phyloP scores from a whole-genome alignment of 2,329 filamentous ascomycete species.

The Grosmannia clavigera region DNA sequence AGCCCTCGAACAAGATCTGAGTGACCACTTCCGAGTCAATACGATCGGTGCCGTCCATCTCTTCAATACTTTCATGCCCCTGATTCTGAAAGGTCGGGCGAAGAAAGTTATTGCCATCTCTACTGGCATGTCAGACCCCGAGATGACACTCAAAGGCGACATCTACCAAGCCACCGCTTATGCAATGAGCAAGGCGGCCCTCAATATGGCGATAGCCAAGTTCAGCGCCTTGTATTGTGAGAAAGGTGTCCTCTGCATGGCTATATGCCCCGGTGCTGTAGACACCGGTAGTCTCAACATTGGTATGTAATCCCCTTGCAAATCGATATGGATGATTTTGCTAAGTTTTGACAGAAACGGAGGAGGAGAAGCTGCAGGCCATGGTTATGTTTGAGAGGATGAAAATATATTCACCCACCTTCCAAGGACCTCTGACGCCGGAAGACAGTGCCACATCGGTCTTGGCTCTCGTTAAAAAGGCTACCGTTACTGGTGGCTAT shows the following conservation, averaged over 20 bases:
- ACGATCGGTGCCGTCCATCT: slow-evolving; percentile 39
- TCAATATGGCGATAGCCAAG: slow-evolving; percentile 41
- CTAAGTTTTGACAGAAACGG: slow-evolving; percentile 6
- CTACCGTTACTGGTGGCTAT: slow-evolving; percentile 2
- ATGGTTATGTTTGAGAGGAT: slow-evolving; percentile 7
- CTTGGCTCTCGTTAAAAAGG: slow-evolving; percentile 5
- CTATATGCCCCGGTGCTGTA: slow-evolving; percentile 38
- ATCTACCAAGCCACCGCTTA: slow-evolving; percentile 28
- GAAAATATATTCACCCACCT: slow-evolving; percentile 7
- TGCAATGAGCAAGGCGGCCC: slow-evolving; percentile 34
- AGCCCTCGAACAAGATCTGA: slow-evolving; percentile 21
- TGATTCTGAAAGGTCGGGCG: slow-evolving; percentile 32
- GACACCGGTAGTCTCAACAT: slow-evolving; percentile 21
- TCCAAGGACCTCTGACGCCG: background rate
- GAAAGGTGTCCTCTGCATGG: slow-evolving; percentile 39
- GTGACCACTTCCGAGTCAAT: slow-evolving; percentile 30
- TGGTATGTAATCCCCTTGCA: background rate
- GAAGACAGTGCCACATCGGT: slow-evolving; percentile 4
- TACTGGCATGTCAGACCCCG: slow-evolving; percentile 33
- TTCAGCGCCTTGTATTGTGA: slow-evolving; percentile 34
- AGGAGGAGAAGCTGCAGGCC: slow-evolving; percentile 4
- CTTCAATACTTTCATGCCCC: slow-evolving; percentile 38
- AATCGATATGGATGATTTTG: background rate
- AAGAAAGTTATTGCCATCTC: slow-evolving; percentile 45
- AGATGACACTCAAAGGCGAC: slow-evolving; percentile 23